A percentile compares a stretch with the other conserved stretches of the same genome.
phyloP scores from a whole-genome alignment of 345 rosid genomes.

The Brassica nigra region DNA sequence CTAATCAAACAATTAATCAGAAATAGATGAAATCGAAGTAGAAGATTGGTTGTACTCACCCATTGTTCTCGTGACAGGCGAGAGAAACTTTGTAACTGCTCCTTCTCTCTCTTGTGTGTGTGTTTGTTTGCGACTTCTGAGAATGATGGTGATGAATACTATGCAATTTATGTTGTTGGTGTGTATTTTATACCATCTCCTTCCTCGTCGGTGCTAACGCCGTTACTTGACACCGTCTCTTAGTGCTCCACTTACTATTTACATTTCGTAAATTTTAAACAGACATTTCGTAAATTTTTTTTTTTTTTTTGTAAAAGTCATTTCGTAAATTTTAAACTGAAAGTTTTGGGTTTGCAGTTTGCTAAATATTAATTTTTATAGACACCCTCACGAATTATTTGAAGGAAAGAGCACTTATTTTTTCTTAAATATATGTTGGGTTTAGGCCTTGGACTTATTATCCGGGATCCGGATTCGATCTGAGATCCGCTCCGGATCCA shows the following conservation, averaged over 20 bases:
- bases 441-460: neutral
- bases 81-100: conserved; percentile 29
- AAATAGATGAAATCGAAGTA: conserved; percentile 21
- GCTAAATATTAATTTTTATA: neutral
- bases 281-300: too few species aligned
- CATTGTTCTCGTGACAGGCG: conserved; percentile 52
- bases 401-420: neutral
- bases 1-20: neutral
- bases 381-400: neutral
- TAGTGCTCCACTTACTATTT: conserved; percentile 25
- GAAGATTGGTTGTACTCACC: conserved; percentile 38
- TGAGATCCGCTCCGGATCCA: too few species aligned
- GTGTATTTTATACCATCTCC: conserved; percentile 31
- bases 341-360: neutral
- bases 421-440: neutral
- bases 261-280: neutral
- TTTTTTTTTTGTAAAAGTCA: too few species aligned
- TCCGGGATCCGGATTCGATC: too few species aligned
- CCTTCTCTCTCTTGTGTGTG: conserved; percentile 14
- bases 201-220: conserved; percentile 63
- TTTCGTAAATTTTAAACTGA: neutral
- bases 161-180: conserved; percentile 38
- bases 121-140: conserved; percentile 19
- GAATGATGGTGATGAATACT: conserved; percentile 27
- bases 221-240: conserved; percentile 50